Evolutionary conservation across 345 rosid species (phyloP), one percentile per base, ranked within the genome.

Genomic region (rapeseed (Brassica napus)): DNA sequence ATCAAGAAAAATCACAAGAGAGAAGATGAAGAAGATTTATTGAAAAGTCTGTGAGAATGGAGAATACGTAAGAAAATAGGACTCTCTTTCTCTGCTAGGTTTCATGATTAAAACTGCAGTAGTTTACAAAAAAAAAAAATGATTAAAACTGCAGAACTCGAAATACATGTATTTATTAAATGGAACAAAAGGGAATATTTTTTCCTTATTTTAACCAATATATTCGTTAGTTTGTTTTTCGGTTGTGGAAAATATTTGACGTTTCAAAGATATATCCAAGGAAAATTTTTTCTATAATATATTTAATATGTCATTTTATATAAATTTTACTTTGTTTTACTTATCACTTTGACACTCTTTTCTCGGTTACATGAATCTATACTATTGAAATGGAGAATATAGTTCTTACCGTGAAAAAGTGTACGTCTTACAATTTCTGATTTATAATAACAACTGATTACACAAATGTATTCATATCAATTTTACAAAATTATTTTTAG

Each of bases 291-390:
- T 32, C 16, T 72, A 37, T 23, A 54, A 39, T 39, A 12, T 47
- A 52, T 7, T 58, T 23, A 8, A 12, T 58, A 35, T 7, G 6
- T 12, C 23, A 14, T 23, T 34, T 8, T 12, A 21, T 71, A 8
- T 26, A 30, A 21, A 71, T 44, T 44, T 44, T 2, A 12, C 6
- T 57, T 2, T 44, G 28, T 23, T 65, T 30, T 3, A 4, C 37
- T 54, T 65, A 8, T 74, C 64, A 65, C 10, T 26, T 31, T 65
- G 57, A 65, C 78, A 75, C 44, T 26, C 9, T 75, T 66, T 26
- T 23, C 78, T 64, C 65, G 9, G 3, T 54, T 8, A 8, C 8
- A 44, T 4, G 6, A 16, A 49, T 6, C 47, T 1, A 30, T n/a
- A 26, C 30, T 26, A 26, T 16, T 18, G 4, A 72, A 9, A 8